Conservation (phyloP, 2,329 filamentous ascomycete species). For the Sporothrix brunneoviolacea region DNA sequence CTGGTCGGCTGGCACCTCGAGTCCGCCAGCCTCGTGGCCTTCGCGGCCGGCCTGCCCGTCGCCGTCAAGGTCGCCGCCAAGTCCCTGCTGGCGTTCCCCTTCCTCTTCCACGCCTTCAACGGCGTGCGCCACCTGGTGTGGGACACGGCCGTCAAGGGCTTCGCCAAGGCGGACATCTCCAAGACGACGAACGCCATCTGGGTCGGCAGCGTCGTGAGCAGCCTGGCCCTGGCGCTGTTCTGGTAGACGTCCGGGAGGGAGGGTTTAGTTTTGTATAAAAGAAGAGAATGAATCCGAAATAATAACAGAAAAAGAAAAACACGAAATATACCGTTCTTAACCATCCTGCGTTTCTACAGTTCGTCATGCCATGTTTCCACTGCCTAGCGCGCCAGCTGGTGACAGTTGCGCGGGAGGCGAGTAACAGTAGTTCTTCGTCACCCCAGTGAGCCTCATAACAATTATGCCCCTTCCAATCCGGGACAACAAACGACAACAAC, state of each 20-base stretch:
- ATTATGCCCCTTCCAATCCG: no score
- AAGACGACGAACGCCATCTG: conserved; percentile 43
- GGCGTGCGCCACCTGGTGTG: conserved; percentile 49
- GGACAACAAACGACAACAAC: no score
- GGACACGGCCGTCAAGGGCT: conserved; percentile 43
- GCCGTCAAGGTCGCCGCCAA: conserved; percentile 52
- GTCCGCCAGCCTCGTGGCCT: conserved; percentile 52
- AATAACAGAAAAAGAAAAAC: neutral
- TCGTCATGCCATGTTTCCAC: no score
- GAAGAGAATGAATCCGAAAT: no score
- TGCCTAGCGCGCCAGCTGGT: no score
- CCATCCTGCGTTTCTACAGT: no score
- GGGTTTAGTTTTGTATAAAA: no score
- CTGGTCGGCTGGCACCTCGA: conserved; percentile 59
- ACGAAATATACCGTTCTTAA: no score
- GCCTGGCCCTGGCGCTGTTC: conserved; percentile 42
- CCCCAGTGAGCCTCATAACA: no score
- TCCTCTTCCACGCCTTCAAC: conserved; percentile 51
- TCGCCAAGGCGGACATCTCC: conserved; percentile 40
- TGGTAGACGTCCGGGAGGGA: neutral
- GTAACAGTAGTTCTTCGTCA: no score
- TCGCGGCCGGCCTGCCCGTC: conserved; percentile 53
- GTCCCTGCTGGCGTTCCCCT: conserved; percentile 52
- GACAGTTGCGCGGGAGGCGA: no score
- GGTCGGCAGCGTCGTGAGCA: conserved; percentile 37